Evolutionary conservation across 306 rosid genomes (phyloP).

Genomic region (Mimosa pudica): DNA sequence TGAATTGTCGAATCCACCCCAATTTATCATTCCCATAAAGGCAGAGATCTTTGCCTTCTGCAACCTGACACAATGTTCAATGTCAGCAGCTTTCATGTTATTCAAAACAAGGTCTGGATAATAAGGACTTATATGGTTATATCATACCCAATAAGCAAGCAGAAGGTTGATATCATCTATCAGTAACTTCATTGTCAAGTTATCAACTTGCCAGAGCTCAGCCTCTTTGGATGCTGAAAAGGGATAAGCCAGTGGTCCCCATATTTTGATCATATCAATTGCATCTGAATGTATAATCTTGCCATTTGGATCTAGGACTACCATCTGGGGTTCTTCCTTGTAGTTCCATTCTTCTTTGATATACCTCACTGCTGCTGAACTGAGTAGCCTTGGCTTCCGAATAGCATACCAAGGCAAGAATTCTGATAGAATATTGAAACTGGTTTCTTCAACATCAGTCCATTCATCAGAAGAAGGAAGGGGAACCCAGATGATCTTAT

Average conservation of each 20-base stretch:
- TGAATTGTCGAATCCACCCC: constrained; percentile 59
- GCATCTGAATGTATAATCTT: constrained; percentile 52
- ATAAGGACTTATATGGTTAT: constrained; percentile 20
- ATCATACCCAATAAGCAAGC: constrained; percentile 61
- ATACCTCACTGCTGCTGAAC: constrained; percentile 44
- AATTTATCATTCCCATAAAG: constrained; percentile 57
- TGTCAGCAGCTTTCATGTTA: constrained; percentile 23
- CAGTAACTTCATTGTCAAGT: constrained; percentile 55
- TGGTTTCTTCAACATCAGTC: constrained; percentile 54
- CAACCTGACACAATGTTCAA: constrained; percentile 48
- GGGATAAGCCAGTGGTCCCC: constrained; percentile 58
- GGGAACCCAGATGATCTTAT: constrained; percentile 66
- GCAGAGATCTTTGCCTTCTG: constrained; percentile 55
- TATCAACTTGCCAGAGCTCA: constrained; percentile 57
- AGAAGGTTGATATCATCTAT: constrained; percentile 46
- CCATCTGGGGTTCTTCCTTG: constrained; percentile 50
- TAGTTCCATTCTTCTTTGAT: constrained; percentile 56
- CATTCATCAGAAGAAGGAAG: constrained; percentile 55
- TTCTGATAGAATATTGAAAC: constrained; percentile 45
- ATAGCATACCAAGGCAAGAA: constrained; percentile 59
- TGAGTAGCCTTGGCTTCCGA: constrained; percentile 53
- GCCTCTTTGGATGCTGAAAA: constrained; percentile 55
- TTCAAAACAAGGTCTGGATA: constrained; percentile 16
- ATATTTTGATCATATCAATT: constrained; percentile 53
- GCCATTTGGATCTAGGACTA: constrained; percentile 60